A percentile compares a stretch with the other conserved stretches of the same genome.
phyloP scores from a whole-genome alignment of 78 protist species.

The Acrasis kona region DNA sequence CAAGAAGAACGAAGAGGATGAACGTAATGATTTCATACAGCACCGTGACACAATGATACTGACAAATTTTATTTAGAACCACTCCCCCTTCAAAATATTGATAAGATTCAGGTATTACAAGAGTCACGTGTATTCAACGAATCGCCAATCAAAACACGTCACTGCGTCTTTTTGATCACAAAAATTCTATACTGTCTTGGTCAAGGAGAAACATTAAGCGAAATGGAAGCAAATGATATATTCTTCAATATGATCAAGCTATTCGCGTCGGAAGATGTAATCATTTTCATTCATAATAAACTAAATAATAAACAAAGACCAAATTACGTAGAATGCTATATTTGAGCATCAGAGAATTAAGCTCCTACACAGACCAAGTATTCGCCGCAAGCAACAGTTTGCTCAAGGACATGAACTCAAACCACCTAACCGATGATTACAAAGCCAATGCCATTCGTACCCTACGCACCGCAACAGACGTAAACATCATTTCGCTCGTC shows the following conservation, averaged over 20 bases:
- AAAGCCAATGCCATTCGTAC: slow-evolving; percentile 93
- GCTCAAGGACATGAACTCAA: slow-evolving; percentile 36
- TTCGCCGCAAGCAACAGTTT: slow-evolving; percentile 75
- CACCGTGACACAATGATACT: too few relatives aligned
- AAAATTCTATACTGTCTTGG: slow-evolving; percentile 80
- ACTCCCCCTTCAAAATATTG: slow-evolving; percentile 64
- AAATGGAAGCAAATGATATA: slow-evolving; percentile 81
- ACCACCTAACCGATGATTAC: slow-evolving; percentile 57
- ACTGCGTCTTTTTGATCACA: slow-evolving; percentile 66
- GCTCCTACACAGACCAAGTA: slow-evolving; percentile 71
- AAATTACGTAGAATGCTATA: slow-evolving; percentile 82
- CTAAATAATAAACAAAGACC: slow-evolving; percentile 19
- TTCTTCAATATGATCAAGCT: slow-evolving; percentile 94
- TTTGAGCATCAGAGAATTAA: slow-evolving; percentile 80
- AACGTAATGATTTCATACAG: too few relatives aligned
- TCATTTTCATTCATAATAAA: neutral
- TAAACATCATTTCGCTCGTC: slow-evolving; percentile 8
- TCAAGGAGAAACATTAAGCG: slow-evolving; percentile 81
- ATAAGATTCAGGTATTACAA: slow-evolving; percentile 87
- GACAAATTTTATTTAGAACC: too few relatives aligned
- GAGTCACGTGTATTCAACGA: slow-evolving; percentile 82
- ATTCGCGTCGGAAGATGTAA: slow-evolving; percentile 81
- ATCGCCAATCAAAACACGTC: slow-evolving; percentile 49
- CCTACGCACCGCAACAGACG: slow-evolving; percentile 78
- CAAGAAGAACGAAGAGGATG: too few relatives aligned